Percentiles rank a stretch among this genome's conserved stretches.
Conservation (phyloP, 176 grass and related monocot species). For the Chloris gayana region DNA sequence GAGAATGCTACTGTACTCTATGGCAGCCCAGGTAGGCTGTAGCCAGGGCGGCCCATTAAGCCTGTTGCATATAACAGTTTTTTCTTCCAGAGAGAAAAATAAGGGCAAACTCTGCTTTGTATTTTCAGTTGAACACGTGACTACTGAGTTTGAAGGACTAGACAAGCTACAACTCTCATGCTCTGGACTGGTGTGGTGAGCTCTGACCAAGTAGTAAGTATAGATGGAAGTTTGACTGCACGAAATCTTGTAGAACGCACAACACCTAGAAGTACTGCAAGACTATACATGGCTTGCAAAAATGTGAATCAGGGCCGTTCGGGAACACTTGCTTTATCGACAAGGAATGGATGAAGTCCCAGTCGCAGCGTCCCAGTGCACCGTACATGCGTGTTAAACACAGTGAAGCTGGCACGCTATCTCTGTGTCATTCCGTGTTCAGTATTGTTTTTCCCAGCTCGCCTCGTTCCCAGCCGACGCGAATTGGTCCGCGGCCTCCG, state of each 20-base stretch:
- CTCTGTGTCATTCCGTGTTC: slow-evolving; percentile 24
- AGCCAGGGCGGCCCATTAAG: not conserved
- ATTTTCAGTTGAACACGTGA: not conserved
- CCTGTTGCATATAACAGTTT: not conserved
- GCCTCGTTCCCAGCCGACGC: slow-evolving; percentile 42
- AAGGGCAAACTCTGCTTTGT: not conserved
- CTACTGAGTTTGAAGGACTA: slow-evolving; percentile 29
- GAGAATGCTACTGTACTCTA: not conserved
- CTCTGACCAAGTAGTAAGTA: slow-evolving; percentile 47
- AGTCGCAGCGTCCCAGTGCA: slow-evolving; percentile 17
- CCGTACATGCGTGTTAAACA: not conserved
- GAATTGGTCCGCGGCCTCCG: slow-evolving; percentile 38
- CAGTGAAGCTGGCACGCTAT: slow-evolving; percentile 11
- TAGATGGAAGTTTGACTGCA: slow-evolving; percentile 49
- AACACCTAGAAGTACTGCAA: slow-evolving; percentile 4
- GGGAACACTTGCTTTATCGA: slow-evolving; percentile 43
- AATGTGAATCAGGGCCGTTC: slow-evolving; percentile 36
- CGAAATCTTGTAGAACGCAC: slow-evolving; percentile 47
- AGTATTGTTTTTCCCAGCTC: slow-evolving; percentile 1
- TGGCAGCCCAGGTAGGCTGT: not conserved
- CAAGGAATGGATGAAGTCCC: slow-evolving; percentile 36
- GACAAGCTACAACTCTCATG: slow-evolving; percentile 1
- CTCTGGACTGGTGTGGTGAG: slow-evolving; percentile 4
- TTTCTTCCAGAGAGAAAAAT: not conserved
- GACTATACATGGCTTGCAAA: not conserved